Conservation (phyloP, 768 basidiomycete genomes). For the Clathrus columnatus region DNA sequence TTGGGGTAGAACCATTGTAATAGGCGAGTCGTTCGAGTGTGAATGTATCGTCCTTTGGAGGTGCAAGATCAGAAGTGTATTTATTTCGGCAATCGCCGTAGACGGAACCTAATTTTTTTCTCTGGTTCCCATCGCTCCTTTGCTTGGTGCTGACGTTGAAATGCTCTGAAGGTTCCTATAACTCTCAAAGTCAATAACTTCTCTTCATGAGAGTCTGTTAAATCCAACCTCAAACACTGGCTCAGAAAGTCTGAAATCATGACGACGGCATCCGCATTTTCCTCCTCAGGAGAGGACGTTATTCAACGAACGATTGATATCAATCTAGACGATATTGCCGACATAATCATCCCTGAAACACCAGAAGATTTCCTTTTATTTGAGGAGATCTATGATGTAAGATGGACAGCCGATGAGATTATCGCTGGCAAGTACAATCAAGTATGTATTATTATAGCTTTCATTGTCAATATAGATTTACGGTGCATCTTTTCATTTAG, state of each 20-base stretch:
- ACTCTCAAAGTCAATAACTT: too few relatives aligned
- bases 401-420: constrained; percentile 57
- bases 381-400: constrained; percentile 67
- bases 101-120: too few relatives aligned
- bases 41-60: constrained; percentile 74
- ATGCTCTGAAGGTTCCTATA: too few relatives aligned
- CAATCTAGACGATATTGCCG: constrained; percentile 28
- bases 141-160: too few relatives aligned
- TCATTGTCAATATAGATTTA: background rate
- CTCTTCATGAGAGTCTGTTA: too few relatives aligned
- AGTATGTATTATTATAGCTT: constrained; percentile 36
- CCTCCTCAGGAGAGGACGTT: constrained; percentile 53
- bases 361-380: constrained; percentile 28
- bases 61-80: constrained; percentile 44
- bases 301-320: constrained; percentile 50
- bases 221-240: too few relatives aligned
- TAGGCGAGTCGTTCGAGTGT: constrained; percentile 56
- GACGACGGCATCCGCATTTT: constrained; percentile 29
- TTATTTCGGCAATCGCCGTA: constrained; percentile 5
- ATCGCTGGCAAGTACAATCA: constrained; percentile 55
- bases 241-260: too few relatives aligned
- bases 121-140: too few relatives aligned
- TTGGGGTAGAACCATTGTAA: constrained; percentile 59
- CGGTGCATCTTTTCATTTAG: constrained; percentile 28
- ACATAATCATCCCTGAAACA: constrained; percentile 22